Evolutionary conservation across 2,329 filamentous ascomycete species (phyloP), one percentile per base, ranked within the genome.

Genomic region (Colletotrichum sp.): DNA sequence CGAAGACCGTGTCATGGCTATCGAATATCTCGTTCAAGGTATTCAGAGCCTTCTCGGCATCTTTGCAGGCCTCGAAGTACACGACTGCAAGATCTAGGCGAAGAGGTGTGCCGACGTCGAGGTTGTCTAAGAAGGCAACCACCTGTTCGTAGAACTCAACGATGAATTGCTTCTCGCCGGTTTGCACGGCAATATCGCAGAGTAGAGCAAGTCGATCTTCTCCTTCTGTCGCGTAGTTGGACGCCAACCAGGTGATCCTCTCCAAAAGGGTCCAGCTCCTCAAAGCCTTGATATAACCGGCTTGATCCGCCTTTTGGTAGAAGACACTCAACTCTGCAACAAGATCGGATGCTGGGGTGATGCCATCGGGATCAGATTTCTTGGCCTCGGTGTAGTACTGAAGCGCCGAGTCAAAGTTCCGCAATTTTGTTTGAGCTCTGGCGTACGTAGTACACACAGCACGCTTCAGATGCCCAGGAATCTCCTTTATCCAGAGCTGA

Each of bases 401-500:
- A 52, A 22, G n/a, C 6, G 44, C 44, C 4, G 44, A 22, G 12
- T 52, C 44, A 5, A 52, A 52, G 1, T 22, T 13, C 11, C 12
- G n/a, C 44, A 52, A 22, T 13, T 25, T 1, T 25, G 44, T 22
- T 13, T 52, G 44, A 4, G 4, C 44, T 25, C 44, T 52, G 44
- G 44, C 44, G n/a, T 52, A 52, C 11, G n/a, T 22, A 8, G 11
- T 22, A 25, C 44, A 52, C 11, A 52, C 44, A 13, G 44, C 3
- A 22, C 44, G 44, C n/a, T 52, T 52, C 2, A 52, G 44, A 22
- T 52, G 44, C 6, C 44, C n/a, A 52, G 44, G 44, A 1, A 52
- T 52, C 11, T 52, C 44, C 6, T 0, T 1, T 13, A 1, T 22
- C 3, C 3, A 22, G 3, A 52, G n/a, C n/a, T 52, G 1, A 25